phyloP scores from a whole-genome alignment of 2,329 filamentous ascomycete genomes.

The Fusarium caatingaense region DNA sequence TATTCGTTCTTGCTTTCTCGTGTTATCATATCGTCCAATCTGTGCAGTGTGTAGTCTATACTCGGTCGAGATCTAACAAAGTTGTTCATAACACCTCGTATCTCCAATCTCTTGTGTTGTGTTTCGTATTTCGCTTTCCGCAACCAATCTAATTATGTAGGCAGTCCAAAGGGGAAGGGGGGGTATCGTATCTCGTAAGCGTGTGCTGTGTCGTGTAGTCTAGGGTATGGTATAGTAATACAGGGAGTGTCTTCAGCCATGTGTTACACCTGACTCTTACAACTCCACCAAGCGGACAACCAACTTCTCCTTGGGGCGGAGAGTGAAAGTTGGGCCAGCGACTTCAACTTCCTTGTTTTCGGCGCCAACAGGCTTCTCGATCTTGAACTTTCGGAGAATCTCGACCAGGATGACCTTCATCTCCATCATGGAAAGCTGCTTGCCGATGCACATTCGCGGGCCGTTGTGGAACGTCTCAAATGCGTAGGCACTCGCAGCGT shows the following conservation, averaged over 20 bases:
- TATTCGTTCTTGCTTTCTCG: background rate
- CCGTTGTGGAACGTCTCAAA: conserved; percentile 54
- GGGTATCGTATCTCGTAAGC: background rate
- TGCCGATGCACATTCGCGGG: conserved; percentile 54
- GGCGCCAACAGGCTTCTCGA: conserved; percentile 38
- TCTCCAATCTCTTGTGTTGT: background rate
- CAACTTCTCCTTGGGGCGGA: conserved; percentile 46
- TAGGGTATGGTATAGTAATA: background rate
- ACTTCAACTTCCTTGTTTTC: conserved; percentile 38
- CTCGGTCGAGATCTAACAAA: background rate
- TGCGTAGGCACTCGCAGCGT: conserved; percentile 46
- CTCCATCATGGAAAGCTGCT: conserved; percentile 51
- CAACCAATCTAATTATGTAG: background rate
- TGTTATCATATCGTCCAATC: background rate
- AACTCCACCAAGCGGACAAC: conserved; percentile 35
- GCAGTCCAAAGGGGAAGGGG: background rate
- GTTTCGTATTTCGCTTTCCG: background rate
- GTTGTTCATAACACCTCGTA: background rate
- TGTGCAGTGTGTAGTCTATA: background rate
- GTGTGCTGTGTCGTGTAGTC: background rate
- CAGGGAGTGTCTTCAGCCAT: background rate
- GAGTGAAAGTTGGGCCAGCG: conserved; percentile 42
- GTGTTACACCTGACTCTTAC: conserved; percentile 2
- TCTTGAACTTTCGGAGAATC: conserved; percentile 48
- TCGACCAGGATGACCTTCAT: conserved; percentile 53